phyloP scores from a whole-genome alignment of 2,329 filamentous ascomycete species.

The Fusarium udum region DNA sequence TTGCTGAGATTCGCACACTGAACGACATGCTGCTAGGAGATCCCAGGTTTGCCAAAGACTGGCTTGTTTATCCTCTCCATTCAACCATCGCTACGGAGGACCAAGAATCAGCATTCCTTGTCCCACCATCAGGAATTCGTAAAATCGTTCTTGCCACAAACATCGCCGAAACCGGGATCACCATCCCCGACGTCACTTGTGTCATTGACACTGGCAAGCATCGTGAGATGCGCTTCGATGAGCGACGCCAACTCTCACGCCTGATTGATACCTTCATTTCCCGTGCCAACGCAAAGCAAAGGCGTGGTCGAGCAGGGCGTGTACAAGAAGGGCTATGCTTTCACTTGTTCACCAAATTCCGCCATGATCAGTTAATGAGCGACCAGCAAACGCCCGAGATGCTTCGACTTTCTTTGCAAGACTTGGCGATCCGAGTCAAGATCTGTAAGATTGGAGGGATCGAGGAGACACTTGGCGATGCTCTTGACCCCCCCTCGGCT shows the following conservation, averaged over 20 bases:
- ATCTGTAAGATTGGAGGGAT: conserved; percentile 96
- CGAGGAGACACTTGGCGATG: conserved; percentile 86
- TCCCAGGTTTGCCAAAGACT: conserved; percentile 76
- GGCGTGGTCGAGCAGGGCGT: conserved; percentile 91
- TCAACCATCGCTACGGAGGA: conserved; percentile 96
- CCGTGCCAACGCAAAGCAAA: conserved; percentile 92
- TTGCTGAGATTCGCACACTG: conserved; percentile 88
- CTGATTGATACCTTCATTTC: conserved; percentile 96
- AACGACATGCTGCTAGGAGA: conserved; percentile 87
- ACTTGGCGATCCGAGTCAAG: conserved; percentile 94
- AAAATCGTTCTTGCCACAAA: conserved; percentile 98
- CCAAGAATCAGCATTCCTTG: conserved; percentile 89
- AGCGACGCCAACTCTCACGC: conserved; percentile 87
- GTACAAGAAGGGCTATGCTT: conserved; percentile 96
- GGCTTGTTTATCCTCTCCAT: conserved; percentile 90
- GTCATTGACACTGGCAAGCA: conserved; percentile 98
- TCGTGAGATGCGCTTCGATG: conserved; percentile 96
- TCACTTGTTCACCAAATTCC: conserved; percentile 90
- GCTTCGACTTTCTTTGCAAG: conserved; percentile 91
- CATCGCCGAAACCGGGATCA: conserved; percentile 98
- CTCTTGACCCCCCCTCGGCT: conserved; percentile 86
- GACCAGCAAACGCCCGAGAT: conserved; percentile 98
- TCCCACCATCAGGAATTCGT: conserved; percentile 81
- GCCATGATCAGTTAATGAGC: conserved; percentile 85
- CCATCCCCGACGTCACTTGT: conserved; percentile 96